Base-by-base conservation (phyloP, 139 green algal genomes). In the Picochlorum sp. region DNA sequence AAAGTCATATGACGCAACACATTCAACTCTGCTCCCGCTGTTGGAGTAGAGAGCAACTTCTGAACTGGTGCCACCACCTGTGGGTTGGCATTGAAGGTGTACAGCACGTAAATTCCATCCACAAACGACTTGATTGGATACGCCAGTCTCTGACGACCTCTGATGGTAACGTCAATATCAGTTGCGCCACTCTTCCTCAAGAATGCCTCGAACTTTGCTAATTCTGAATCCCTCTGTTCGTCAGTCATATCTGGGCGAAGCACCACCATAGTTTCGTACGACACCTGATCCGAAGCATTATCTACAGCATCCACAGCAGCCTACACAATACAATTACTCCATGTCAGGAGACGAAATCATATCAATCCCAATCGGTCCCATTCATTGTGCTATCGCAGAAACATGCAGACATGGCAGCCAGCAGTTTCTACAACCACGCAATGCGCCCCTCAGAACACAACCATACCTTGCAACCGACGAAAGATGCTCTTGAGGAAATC, bases 211-310 rank as follows among this genome's bases (percentile, higher is more conserved):
- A 95, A 95, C 77, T 91, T 91, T 26, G 88, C 88, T 37, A 95
- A 77, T 76, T 95, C 86, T 50, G 77, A 47, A 65, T 95, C 87
- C 81, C 86, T 81, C 54, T 88, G 78, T 71, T 92, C 83, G 26
- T 94, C 88, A 38, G 59, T 81, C 58, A 95, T 65, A 21, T 77
- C 73, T 14, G 85, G 79, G 26, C 84, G 81, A 65, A 95, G 66
- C 38, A 95, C 80, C 23, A 95, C 76, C 86, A 95, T 92, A 16
- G 88, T 95, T 79, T 95, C 88, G 68, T 95, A 94, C 60, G 83
- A 18, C n/a, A 20, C 8, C 16, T 54, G n/a, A 20, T 20, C 47
- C 11, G 47, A 9, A 20, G 47, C n/a, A 21, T 54, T 20, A 20
- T 54, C 47, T 54, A 54, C 47, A 24, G 47, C 15, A 54, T 20